Percentiles rank a stretch among this genome's conserved stretches.
Conservation (phyloP, 345 rosid genomes). For the Carallia brachiata region DNA sequence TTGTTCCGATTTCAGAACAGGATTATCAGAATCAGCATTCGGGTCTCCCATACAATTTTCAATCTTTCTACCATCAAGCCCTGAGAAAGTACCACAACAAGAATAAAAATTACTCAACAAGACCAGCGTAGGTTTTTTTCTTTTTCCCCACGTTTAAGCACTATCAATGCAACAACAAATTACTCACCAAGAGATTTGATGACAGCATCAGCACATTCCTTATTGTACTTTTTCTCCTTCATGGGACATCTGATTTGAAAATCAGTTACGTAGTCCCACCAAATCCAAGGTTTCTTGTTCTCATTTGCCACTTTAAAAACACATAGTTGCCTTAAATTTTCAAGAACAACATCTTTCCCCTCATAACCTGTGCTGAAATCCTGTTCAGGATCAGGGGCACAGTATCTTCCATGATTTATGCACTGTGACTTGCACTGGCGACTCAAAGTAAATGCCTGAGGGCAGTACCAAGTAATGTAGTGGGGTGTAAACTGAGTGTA, state of each 20-base stretch:
- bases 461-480: constrained; percentile 96
- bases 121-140: not conserved
- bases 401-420: constrained; percentile 90
- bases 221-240: constrained; percentile 87
- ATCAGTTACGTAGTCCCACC: constrained; percentile 99
- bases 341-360: constrained; percentile 90
- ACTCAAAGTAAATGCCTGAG: constrained; percentile 83
- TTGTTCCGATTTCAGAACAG: constrained; percentile 87
- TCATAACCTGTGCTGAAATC: constrained; percentile 90
- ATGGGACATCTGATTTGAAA: constrained; percentile 95
- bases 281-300: constrained; percentile 78
- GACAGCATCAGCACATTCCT: constrained; percentile 73
- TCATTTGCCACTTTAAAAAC: constrained; percentile 83
- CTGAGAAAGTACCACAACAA: constrained; percentile 35
- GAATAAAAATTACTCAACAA: constrained; percentile 11
- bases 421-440: constrained; percentile 93
- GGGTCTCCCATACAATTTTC: constrained; percentile 96
- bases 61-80: constrained; percentile 67
- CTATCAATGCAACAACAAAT: constrained; percentile 12
- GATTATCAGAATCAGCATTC: constrained; percentile 72
- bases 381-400: constrained; percentile 98
- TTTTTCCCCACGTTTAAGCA: not conserved
- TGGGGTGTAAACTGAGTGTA: constrained; percentile 93
- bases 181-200: constrained; percentile 70
- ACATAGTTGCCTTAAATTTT: constrained; percentile 89